Percentiles rank a stretch among this genome's conserved stretches.
phyloP scores from a whole-genome alignment of 2,329 filamentous ascomycete species.

The Penicillium paneum region DNA sequence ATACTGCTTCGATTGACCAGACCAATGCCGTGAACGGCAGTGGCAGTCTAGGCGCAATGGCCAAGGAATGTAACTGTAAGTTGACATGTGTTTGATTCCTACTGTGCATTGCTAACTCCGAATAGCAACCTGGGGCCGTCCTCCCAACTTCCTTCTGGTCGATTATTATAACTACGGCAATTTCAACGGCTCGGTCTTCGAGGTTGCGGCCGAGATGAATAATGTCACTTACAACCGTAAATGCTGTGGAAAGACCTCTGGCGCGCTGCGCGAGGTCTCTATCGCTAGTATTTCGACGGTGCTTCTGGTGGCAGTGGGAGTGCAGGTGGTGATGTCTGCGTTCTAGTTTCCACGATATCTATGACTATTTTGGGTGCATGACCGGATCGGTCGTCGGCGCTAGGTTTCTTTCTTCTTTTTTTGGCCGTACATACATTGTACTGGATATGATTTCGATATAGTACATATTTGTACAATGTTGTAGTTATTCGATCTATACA shows the following conservation, averaged over 20 bases:
- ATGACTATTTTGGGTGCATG: constrained; percentile 13
- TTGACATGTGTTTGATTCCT: neutral
- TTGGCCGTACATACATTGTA: neutral
- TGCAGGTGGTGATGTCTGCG: constrained; percentile 23
- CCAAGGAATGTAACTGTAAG: constrained; percentile 59
- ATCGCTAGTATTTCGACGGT: constrained; percentile 19
- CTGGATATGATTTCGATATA: constrained; percentile 1
- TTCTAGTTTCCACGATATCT: constrained; percentile 23
- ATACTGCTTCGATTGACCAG: constrained; percentile 64
- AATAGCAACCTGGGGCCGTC: constrained; percentile 57
- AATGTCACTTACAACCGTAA: constrained; percentile 63
- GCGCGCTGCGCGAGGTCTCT: constrained; percentile 22
- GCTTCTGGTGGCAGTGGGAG: constrained; percentile 22
- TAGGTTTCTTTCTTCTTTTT: neutral
- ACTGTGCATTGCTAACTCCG: constrained; percentile 11
- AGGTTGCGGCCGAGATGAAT: constrained; percentile 67
- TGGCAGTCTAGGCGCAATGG: constrained; percentile 64
- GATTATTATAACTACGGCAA: constrained; percentile 78
- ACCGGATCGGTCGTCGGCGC: constrained; percentile 7
- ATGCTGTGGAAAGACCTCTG: constrained; percentile 39
- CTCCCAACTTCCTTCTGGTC: constrained; percentile 76
- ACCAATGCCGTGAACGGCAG: constrained; percentile 66
- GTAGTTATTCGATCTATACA: neutral
- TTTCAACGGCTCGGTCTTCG: constrained; percentile 70
- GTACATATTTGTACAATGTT: neutral